Percentiles rank a stretch among this genome's conserved stretches.
Evolutionary conservation across 1,139 yeast genomes (phyloP).

Genomic region (Starmera stellimalicola): DNA sequence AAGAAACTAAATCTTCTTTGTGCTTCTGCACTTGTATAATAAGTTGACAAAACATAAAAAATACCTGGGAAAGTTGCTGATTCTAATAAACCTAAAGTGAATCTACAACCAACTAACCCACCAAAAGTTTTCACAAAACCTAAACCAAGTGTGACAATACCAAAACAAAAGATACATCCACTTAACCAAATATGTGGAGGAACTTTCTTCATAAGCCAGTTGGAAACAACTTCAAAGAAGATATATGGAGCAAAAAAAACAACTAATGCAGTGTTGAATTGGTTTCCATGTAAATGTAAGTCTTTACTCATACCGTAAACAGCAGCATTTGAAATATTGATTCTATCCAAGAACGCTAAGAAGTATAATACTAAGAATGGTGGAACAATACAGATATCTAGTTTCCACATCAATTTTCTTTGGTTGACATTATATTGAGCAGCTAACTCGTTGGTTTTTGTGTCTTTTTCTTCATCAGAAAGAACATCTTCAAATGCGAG

Average conservation of each 20-base stretch:
- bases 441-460: slow-evolving; percentile 30
- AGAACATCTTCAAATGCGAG: slow-evolving; percentile 5
- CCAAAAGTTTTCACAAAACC: slow-evolving; percentile 37
- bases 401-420: slow-evolving; percentile 32
- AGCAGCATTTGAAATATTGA: slow-evolving; percentile 49
- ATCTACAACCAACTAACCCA: slow-evolving; percentile 36
- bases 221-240: slow-evolving; percentile 40
- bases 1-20: slow-evolving; percentile 31
- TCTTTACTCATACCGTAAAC: slow-evolving; percentile 43
- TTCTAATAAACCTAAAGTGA: slow-evolving; percentile 45
- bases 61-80: slow-evolving; percentile 47
- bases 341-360: slow-evolving; percentile 48
- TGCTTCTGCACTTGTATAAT: slow-evolving; percentile 32
- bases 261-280: slow-evolving; percentile 41
- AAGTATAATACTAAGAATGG: slow-evolving; percentile 44
- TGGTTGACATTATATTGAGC: slow-evolving; percentile 32
- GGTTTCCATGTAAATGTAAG: slow-evolving; percentile 32
- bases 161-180: slow-evolving; percentile 30
- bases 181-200: slow-evolving; percentile 23
- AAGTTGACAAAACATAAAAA: slow-evolving; percentile 30
- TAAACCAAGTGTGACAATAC: slow-evolving; percentile 39
- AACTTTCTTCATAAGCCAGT: slow-evolving; percentile 24
- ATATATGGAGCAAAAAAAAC: slow-evolving; percentile 46
- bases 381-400: slow-evolving; percentile 45
- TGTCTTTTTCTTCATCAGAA: slow-evolving; percentile 13